Evolutionary conservation across 2,329 filamentous ascomycete species (phyloP).

Genomic region (Chaetomium sp.): DNA sequence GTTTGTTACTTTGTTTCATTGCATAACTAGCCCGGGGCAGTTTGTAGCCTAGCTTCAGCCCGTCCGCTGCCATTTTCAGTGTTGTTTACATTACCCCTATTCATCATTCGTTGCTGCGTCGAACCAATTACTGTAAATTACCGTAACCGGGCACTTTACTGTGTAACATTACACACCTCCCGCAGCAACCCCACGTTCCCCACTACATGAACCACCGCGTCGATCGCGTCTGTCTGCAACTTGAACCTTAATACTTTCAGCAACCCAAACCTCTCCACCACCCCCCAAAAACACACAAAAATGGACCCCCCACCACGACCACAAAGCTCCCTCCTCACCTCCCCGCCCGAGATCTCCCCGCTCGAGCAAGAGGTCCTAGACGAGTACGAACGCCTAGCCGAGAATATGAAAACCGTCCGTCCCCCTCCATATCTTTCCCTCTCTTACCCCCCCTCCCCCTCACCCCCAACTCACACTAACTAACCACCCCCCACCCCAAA

Average conservation of each 20-base stretch:
- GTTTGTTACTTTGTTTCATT: neutral
- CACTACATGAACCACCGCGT: constrained; percentile 12
- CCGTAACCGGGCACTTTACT: constrained; percentile 4
- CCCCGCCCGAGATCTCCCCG: constrained; percentile 65
- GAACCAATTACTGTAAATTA: neutral
- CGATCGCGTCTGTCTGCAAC: constrained; percentile 16
- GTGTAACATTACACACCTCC: neutral
- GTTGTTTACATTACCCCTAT: constrained; percentile 1
- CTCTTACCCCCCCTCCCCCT: neutral
- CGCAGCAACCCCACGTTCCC: constrained; percentile 7
- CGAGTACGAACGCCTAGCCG: constrained; percentile 83
- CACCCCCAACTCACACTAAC: neutral
- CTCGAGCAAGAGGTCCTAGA: constrained; percentile 93
- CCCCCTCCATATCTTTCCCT: constrained; percentile 9
- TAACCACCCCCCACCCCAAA: neutral
- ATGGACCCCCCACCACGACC: constrained; percentile 34
- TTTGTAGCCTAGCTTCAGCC: neutral
- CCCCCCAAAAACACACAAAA: constrained; percentile 14
- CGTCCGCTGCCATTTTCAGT: neutral
- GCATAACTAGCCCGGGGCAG: neutral
- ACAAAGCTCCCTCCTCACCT: constrained; percentile 35
- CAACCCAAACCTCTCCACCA: neutral
- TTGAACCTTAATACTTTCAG: neutral
- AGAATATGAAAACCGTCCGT: constrained; percentile 76
- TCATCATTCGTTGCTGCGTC: neutral